Base-by-base conservation (phyloP, 192 early-diverging fungal species). In the Coemansia guatemalensis region DNA sequence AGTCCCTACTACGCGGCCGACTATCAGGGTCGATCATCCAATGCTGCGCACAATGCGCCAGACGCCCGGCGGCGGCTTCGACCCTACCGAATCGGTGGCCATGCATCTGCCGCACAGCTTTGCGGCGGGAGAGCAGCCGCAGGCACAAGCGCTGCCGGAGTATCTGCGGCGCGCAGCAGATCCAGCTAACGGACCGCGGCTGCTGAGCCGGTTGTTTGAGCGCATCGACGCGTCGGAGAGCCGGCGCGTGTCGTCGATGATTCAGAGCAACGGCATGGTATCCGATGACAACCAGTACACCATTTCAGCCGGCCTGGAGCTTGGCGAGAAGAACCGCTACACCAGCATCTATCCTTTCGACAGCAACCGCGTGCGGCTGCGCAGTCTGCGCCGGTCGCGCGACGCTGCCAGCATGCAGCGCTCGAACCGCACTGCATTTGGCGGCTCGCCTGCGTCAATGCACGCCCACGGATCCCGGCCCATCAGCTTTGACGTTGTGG, bases 341-440 rank as follows among this genome's bases (percentile, higher is more conserved):
- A 91, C 84, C 48, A 94, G 90, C 58, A 88, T 95, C 26, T 90
- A 87, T 79, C 93, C 93, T 26, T 95, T 87, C 62, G 90, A 89
- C 69, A 75, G 83, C 59, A 86, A 77, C 27, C 73, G 88, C 8
- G 86, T 89, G 39, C 56, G 65, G 50, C 71, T 81, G 24, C 49
- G 70, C 24, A 64, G 60, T 74, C 68, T 50, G 65, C 83, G 61
- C 22, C 52, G 55, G n/a, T 30, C 53, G 23, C 60, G 52, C 30
- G 47, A 60, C 48, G 48, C 48, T 30, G 25, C 18, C 29, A 27
- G 48, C 26, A 7, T 32, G 39, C 39, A 9, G 39, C 39, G 48
- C 29, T 7, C 30, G 25, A 30, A 50, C 6, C 48, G 4, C 24
- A 1, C 59, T 18, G 20, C 27, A 7, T 8, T 50, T 26, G 27